Conservation (phyloP, 1,139 yeast species). For the Sugiyamaella paludigena region DNA sequence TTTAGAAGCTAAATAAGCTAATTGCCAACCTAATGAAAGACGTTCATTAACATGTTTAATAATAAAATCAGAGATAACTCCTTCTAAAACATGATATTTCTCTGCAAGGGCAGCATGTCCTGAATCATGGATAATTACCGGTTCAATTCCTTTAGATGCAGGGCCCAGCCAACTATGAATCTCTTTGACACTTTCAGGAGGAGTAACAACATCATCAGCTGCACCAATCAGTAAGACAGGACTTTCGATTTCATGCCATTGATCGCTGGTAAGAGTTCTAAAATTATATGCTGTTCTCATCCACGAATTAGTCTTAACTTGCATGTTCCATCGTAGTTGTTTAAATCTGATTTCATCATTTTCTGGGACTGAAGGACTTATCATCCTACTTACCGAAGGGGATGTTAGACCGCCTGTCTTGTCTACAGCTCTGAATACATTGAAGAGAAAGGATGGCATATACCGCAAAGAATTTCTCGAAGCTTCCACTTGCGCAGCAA, state of each 20-base stretch:
- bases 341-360: constrained; percentile 46
- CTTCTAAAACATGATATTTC: constrained; percentile 65
- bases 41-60: constrained; percentile 44
- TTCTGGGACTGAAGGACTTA: constrained; percentile 38
- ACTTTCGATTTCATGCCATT: constrained; percentile 38
- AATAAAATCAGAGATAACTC: constrained; percentile 58
- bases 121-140: constrained; percentile 47
- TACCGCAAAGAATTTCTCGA: constrained; percentile 32
- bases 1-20: constrained; percentile 47
- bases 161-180: constrained; percentile 29
- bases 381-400: constrained; percentile 54
- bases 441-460: constrained; percentile 51
- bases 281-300: constrained; percentile 55
- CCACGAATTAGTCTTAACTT: constrained; percentile 55
- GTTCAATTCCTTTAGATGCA: constrained; percentile 27
- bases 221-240: constrained; percentile 59
- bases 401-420: constrained; percentile 62
- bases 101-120: constrained; percentile 68
- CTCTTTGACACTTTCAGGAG: constrained; percentile 38
- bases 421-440: constrained; percentile 57
- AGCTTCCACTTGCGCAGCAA: constrained; percentile 35
- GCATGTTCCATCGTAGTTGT: constrained; percentile 72
- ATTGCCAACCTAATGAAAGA: constrained; percentile 63
- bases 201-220: constrained; percentile 55
- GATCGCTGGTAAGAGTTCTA: constrained; percentile 44